phyloP scores from a whole-genome alignment of 106 monocot genomes.

The Posidonia australis region DNA sequence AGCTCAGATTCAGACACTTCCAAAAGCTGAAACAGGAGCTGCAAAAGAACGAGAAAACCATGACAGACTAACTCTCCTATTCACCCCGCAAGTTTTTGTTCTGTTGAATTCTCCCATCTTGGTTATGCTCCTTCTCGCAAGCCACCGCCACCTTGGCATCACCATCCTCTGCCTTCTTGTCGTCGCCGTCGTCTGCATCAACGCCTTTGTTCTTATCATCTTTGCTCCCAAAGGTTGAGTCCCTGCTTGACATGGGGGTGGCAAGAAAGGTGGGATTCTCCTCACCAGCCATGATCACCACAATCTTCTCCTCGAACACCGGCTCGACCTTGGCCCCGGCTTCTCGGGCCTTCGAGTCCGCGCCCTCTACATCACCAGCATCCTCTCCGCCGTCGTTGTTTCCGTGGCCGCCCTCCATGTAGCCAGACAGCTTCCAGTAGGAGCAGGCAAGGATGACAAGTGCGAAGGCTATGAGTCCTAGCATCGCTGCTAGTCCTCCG shows the following conservation, averaged over 20 bases:
- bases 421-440: constrained; percentile 22
- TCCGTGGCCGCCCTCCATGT: constrained; percentile 1
- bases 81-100: too few relatives aligned
- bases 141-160: too few relatives aligned
- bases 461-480: constrained; percentile 21
- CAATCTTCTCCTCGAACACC: constrained; percentile 11
- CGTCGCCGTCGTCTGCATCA: too few relatives aligned
- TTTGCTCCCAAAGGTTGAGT: constrained; percentile 6
- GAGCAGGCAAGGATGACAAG: constrained; percentile 21
- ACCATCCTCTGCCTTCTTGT: too few relatives aligned
- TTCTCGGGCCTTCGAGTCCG: not conserved
- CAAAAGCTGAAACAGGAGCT: too few relatives aligned
- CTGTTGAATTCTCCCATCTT: too few relatives aligned
- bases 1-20: too few relatives aligned
- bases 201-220: too few relatives aligned
- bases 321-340: not conserved
- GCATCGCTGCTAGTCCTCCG: constrained; percentile 22
- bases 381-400: not conserved
- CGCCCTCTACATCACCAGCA: not conserved
- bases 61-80: too few relatives aligned
- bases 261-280: constrained; percentile 18
- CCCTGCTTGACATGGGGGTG: constrained; percentile 12
- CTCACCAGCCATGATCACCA: constrained; percentile 24
- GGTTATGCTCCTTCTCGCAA: too few relatives aligned
- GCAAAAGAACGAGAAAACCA: too few relatives aligned